A percentile compares a stretch with the other conserved stretches of the same genome.
Evolutionary conservation across 129 eudicot species (phyloP).

Genomic region (Helianthus tuberosus): DNA sequence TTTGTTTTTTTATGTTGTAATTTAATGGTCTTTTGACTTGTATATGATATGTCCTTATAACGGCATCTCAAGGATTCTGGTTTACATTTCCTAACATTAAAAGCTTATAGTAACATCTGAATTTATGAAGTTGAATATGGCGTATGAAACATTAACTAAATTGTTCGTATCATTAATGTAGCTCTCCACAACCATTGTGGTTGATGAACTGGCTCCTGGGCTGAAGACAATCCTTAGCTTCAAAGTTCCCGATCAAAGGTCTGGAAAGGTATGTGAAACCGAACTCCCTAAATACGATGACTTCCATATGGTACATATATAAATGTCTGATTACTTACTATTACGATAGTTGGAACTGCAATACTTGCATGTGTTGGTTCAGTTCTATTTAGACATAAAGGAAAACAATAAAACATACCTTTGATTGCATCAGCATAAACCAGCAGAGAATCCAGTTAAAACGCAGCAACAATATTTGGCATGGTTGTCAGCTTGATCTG

Average conservation of each 20-base stretch:
- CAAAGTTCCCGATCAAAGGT: constrained; percentile 66
- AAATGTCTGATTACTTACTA: neutral
- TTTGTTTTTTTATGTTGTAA: too few relatives aligned
- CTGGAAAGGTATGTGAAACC: constrained; percentile 64
- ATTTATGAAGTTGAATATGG: neutral
- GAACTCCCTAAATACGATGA: neutral
- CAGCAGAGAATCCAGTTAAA: too few relatives aligned
- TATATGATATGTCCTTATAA: too few relatives aligned
- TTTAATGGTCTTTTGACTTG: too few relatives aligned
- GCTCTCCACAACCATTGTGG: constrained; percentile 71
- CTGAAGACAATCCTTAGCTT: constrained; percentile 75
- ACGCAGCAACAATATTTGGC: too few relatives aligned
- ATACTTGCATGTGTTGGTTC: too few relatives aligned
- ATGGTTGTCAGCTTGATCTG: too few relatives aligned
- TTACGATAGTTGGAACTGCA: constrained; percentile 65
- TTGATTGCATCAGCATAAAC: too few relatives aligned
- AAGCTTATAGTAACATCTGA: neutral
- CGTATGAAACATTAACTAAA: neutral
- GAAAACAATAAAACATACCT: too few relatives aligned
- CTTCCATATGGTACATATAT: neutral
- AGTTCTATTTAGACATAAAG: too few relatives aligned
- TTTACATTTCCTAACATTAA: too few relatives aligned
- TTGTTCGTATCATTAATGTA: constrained; percentile 22
- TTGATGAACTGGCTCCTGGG: constrained; percentile 86
- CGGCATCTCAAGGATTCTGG: too few relatives aligned